These are phyloP conservation scores for Curvularia sp. DNA, from an alignment of 2,329 filamentous ascomycete species.

Conservation along the genomic window DNA sequence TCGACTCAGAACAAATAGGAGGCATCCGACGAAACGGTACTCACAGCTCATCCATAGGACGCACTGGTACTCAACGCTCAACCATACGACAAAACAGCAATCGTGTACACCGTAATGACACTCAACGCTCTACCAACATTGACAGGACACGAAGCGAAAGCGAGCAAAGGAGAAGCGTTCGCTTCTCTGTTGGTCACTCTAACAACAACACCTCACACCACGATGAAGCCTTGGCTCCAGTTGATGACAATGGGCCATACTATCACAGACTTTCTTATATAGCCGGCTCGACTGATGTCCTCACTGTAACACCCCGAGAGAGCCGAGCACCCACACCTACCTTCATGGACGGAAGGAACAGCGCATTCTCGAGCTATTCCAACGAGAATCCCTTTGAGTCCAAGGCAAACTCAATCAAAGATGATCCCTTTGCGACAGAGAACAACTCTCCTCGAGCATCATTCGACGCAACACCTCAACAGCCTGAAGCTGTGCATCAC, in stretches of 20 bases:
- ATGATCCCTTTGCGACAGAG: slow-evolving; percentile 15
- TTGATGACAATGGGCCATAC: background rate
- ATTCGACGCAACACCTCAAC: slow-evolving; percentile 2
- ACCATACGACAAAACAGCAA: slow-evolving; percentile 18
- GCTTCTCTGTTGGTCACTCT: slow-evolving; percentile 5
- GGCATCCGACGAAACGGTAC: slow-evolving; percentile 17
- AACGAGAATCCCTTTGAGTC: slow-evolving; percentile 24
- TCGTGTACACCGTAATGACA: slow-evolving; percentile 8
- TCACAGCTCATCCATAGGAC: slow-evolving; percentile 1
- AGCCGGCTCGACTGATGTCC: slow-evolving; percentile 7
- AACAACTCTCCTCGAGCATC: slow-evolving; percentile 10
- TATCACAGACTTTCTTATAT: slow-evolving; percentile 12
- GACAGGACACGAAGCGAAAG: slow-evolving; percentile 14
- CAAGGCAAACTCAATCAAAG: slow-evolving; percentile 17
- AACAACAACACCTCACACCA: slow-evolving; percentile 6
- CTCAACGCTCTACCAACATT: slow-evolving; percentile 11
- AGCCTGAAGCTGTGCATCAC: slow-evolving; percentile 19
- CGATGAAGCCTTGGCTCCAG: slow-evolving; percentile 2
- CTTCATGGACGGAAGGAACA: slow-evolving; percentile 1
- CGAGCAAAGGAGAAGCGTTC: slow-evolving; percentile 10
- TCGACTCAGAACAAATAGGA: slow-evolving; percentile 17
- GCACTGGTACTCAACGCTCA: slow-evolving; percentile 14
- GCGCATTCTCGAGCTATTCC: slow-evolving; percentile 9
- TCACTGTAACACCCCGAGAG: slow-evolving; percentile 9
- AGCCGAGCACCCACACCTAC: slow-evolving; percentile 15